Evolutionary conservation across 2,329 filamentous ascomycete genomes (phyloP).

Genomic region (Cylindrodendrum hubeiense): DNA sequence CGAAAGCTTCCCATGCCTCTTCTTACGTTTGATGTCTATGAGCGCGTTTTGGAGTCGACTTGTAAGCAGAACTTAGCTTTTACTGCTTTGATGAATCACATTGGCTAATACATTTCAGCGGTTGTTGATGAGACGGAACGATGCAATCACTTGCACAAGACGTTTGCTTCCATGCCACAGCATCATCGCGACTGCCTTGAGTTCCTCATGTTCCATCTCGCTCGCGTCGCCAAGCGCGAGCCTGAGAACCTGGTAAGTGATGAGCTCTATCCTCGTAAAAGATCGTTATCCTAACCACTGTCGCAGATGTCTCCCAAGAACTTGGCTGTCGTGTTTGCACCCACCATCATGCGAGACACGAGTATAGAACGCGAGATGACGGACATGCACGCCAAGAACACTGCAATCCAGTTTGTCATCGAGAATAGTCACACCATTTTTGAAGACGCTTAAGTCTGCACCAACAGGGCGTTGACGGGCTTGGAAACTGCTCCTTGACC

Average conservation of each 20-base stretch:
- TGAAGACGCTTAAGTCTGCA: conserved; percentile 54
- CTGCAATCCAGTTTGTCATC: conserved; percentile 91
- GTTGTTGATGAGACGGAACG: conserved; percentile 76
- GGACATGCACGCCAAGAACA: conserved; percentile 94
- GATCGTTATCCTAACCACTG: conserved; percentile 30
- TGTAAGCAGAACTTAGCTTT: conserved; percentile 61
- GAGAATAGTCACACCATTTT: conserved; percentile 91
- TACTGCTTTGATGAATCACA: background rate
- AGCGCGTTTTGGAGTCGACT: conserved; percentile 85
- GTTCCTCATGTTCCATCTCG: conserved; percentile 94
- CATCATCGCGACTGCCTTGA: conserved; percentile 91
- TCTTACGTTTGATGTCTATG: conserved; percentile 93
- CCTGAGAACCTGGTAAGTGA: conserved; percentile 82
- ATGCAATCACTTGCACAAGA: conserved; percentile 77
- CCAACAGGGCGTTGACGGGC: background rate
- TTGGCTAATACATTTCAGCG: conserved; percentile 57
- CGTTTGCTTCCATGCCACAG: conserved; percentile 82
- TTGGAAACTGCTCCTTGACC: conserved; percentile 14
- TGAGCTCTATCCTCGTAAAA: background rate
- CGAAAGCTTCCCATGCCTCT: conserved; percentile 90
- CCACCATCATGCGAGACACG: conserved; percentile 94
- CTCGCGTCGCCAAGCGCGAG: conserved; percentile 85
- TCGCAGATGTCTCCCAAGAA: conserved; percentile 93
- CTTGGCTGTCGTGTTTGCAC: conserved; percentile 95
- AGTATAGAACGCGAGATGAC: conserved; percentile 95